Percentiles rank a stretch among this genome's conserved stretches.
Evolutionary conservation across 2,329 filamentous ascomycete genomes (phyloP).

Genomic region (Aspergillus thermomutatus): DNA sequence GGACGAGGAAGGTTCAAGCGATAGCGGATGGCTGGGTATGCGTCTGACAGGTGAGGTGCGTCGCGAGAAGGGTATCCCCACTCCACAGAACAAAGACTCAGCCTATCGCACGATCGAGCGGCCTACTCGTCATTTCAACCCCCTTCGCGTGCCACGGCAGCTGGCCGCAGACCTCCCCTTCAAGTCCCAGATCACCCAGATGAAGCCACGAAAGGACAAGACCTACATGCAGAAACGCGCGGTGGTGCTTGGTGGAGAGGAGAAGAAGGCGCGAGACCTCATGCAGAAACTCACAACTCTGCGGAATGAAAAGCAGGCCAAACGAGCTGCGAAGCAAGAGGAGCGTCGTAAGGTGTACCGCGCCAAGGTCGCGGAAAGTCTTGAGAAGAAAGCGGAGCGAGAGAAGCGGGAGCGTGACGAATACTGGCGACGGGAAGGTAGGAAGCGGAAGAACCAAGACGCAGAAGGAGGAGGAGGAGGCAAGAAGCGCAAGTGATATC

Average conservation of each 20-base stretch:
- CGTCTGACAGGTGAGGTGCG: conserved; percentile 90
- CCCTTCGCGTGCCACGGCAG: conserved; percentile 47
- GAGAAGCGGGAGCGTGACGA: conserved; percentile 92
- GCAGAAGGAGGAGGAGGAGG: conserved; percentile 51
- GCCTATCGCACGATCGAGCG: conserved; percentile 68
- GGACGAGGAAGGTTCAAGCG: conserved; percentile 30
- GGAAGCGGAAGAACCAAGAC: conserved; percentile 63
- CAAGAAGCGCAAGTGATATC: conserved; percentile 41
- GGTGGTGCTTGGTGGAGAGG: conserved; percentile 79
- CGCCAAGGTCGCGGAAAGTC: conserved; percentile 75
- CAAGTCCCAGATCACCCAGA: conserved; percentile 83
- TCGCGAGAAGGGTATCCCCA: conserved; percentile 67
- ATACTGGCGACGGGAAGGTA: conserved; percentile 88
- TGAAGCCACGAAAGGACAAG: conserved; percentile 72
- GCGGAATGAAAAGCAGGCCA: conserved; percentile 84
- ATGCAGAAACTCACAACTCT: conserved; percentile 92
- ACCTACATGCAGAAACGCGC: conserved; percentile 96
- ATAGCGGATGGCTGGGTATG: conserved; percentile 76
- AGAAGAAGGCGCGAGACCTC: conserved; percentile 81
- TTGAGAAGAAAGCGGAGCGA: conserved; percentile 78
- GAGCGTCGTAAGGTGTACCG: conserved; percentile 76
- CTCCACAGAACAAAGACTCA: conserved; percentile 78
- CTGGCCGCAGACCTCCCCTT: conserved; percentile 79
- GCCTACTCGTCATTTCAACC: conserved; percentile 71
- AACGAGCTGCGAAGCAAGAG: conserved; percentile 81